These are phyloP conservation scores for Periconia macrospinosa DNA, from an alignment of 2,329 filamentous ascomycete species.

Conservation along the genomic window DNA sequence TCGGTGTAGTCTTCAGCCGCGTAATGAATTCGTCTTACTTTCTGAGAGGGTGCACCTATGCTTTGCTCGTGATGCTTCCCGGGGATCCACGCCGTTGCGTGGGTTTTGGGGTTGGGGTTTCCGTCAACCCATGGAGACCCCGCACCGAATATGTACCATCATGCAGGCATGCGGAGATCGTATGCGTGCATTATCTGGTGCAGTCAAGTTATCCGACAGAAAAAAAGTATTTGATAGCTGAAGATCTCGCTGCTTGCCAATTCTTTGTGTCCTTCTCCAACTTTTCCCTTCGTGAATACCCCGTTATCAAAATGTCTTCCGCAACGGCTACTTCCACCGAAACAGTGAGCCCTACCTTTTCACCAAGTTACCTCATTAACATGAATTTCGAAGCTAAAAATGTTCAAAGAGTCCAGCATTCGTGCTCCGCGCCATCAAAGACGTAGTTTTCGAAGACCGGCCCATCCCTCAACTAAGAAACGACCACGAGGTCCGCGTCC, in stretches of 20 bases:
- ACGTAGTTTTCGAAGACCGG: constrained; percentile 51
- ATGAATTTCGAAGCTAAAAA: not conserved
- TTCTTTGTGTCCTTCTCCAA: not conserved
- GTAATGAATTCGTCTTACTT: constrained; percentile 20
- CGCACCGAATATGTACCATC: not conserved
- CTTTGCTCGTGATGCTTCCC: not conserved
- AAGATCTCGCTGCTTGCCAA: not conserved
- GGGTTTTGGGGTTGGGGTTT: not conserved
- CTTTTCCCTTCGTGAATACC: not conserved
- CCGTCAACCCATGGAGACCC: not conserved
- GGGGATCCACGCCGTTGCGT: not conserved
- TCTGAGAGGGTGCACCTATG: constrained; percentile 6
- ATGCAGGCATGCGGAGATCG: not conserved
- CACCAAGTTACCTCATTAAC: not conserved
- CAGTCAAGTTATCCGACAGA: not conserved
- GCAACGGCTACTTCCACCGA: constrained; percentile 2
- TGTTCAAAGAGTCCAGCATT: constrained; percentile 48
- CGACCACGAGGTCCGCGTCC: constrained; percentile 67
- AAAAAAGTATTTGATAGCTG: not conserved
- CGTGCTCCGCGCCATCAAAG: constrained; percentile 50
- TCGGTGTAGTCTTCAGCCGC: constrained; percentile 76
- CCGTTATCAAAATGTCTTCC: constrained; percentile 2
- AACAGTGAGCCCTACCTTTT: not conserved
- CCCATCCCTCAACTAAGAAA: constrained; percentile 37
- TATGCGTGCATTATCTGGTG: not conserved